Base-by-base conservation (phyloP, 441 rosid genomes). In the Omphalea diandra region DNA sequence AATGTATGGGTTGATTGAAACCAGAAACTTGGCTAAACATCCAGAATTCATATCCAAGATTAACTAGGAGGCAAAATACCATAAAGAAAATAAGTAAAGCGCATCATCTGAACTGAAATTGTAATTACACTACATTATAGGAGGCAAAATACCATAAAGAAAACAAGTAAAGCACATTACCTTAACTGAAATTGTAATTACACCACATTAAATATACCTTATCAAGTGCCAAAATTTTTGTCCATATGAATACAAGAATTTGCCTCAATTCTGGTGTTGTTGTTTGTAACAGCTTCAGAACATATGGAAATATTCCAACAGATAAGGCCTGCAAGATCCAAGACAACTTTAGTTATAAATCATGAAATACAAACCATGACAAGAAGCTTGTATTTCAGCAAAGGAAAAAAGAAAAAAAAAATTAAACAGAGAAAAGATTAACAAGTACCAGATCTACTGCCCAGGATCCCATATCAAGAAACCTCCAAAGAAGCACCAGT, bases 391-490 rank as follows among this genome's bases (percentile, higher is more conserved):
- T 65, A 49, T 55, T 60, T 64, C 53, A 53, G 43, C 60, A 53
- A 46, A 35, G 35, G 55, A 55, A 63, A 62, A 40, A n/a, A 50
- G 26, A 65, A 68, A 15, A n/a, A n/a, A n/a, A n/a, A n/a, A n/a
- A n/a, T 67, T 31, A 79, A 47, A n/a, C 20, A 77, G 31, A 67
- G 54, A 70, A 55, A 31, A 46, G 72, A 72, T 55, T 52, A 79
- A 71, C 38, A 68, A 73, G 69, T 85, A 93, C 99, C 97, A 93
- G 90, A 83, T 93, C 95, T 70, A 96, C 99, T 33, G 99, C 99
- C 99, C 99, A 96, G 44, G 91, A 86, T 76, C 99, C 99, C 99
- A 96, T 96, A 83, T 96, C 99, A 72, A 96, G 97, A 78, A 96
- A 96, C 77, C 97, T 90, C 73, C 98, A 98, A 66, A 96, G 98